These are phyloP conservation scores for Pistacia integerrima DNA, from an alignment of 345 rosid species.

Conservation along the genomic window DNA sequence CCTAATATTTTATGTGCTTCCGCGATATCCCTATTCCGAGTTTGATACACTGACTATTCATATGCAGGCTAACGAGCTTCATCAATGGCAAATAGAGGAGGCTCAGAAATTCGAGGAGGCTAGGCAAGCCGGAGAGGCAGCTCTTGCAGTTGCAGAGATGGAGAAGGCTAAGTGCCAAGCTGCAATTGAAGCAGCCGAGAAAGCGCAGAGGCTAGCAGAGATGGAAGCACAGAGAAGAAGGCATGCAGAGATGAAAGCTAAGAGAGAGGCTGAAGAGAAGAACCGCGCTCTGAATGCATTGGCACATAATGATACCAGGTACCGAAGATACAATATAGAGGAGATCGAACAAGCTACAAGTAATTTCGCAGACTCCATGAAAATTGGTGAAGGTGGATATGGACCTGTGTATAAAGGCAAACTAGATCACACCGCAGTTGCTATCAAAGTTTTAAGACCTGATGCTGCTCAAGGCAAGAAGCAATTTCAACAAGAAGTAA, in stretches of 20 bases:
- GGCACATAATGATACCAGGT: conserved; percentile 59
- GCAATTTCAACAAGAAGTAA: conserved; percentile 91
- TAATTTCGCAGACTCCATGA: conserved; percentile 43
- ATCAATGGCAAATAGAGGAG: conserved; percentile 72
- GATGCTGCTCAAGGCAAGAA: conserved; percentile 91
- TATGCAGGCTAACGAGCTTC: conserved; percentile 72
- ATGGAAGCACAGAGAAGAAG: conserved; percentile 67
- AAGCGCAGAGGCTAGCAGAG: conserved; percentile 70
- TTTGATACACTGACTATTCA: background rate
- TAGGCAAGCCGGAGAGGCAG: conserved; percentile 69
- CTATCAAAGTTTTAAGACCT: conserved; percentile 84
- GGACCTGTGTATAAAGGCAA: conserved; percentile 90
- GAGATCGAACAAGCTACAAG: conserved; percentile 82
- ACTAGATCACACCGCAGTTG: conserved; percentile 89
- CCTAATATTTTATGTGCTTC: background rate
- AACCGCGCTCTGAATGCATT: conserved; percentile 65
- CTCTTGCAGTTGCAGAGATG: conserved; percentile 73
- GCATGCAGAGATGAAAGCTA: conserved; percentile 73
- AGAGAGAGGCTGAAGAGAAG: conserved; percentile 69
- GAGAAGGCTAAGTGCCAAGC: conserved; percentile 89
- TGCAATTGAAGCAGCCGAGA: conserved; percentile 82
- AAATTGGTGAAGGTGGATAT: conserved; percentile 94
- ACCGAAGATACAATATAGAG: conserved; percentile 72
- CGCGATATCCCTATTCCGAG: background rate
- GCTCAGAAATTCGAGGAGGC: conserved; percentile 71